Evolutionary conservation across 257 asterid genomes (phyloP).

Genomic region (Solanum tarijense): DNA sequence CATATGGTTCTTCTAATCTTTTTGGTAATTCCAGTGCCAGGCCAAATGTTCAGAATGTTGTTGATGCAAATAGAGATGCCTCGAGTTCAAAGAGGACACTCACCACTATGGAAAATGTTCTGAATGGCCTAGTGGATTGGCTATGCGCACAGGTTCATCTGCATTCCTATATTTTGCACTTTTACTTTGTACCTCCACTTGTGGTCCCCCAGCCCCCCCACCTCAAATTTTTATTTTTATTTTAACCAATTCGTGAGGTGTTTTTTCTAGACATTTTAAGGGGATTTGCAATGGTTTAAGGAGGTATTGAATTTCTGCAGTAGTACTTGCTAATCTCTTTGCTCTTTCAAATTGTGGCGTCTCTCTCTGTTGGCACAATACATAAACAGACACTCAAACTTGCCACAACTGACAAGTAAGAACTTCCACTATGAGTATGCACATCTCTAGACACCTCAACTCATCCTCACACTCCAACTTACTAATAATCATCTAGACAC

Average conservation of each 20-base stretch:
- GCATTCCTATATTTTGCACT: background rate
- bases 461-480: background rate
- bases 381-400: background rate
- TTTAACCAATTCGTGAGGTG: background rate
- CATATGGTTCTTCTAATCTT: background rate
- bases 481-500: background rate
- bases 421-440: background rate
- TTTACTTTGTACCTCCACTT: background rate
- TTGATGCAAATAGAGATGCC: constrained; percentile 35
- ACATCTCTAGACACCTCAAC: background rate
- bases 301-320: background rate
- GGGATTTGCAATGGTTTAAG: background rate
- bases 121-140: constrained; percentile 84
- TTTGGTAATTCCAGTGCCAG: constrained; percentile 51
- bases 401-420: background rate
- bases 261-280: background rate
- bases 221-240: no score
- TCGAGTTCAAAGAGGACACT: constrained; percentile 45
- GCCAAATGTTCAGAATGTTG: constrained; percentile 38
- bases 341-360: background rate
- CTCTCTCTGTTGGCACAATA: background rate
- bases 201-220: background rate
- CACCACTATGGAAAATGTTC: constrained; percentile 55
- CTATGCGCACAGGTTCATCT: constrained; percentile 69
- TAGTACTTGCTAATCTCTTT: background rate